Base-by-base conservation (phyloP, 129 eudicot genomes). In the Silybum marianum region DNA sequence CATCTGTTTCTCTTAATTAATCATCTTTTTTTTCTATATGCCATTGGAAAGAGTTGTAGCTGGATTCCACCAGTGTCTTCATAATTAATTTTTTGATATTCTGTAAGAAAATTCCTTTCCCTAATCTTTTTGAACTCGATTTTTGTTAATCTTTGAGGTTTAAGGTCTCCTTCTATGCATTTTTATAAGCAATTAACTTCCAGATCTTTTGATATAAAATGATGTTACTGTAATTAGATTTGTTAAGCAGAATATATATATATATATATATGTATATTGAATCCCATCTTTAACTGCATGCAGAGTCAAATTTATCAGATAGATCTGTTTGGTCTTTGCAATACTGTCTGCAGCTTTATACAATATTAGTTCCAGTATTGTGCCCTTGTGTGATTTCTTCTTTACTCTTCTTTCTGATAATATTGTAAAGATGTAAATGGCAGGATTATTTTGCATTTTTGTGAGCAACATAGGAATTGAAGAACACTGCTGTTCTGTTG, bases 241-340 rank as follows among this genome's bases (percentile, higher is more conserved):
- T 8, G n/a, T 34, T 81, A 26, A 73, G 80, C 73, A 65, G 30
- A 81, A n/a, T n/a, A n/a, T n/a, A n/a, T n/a, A n/a, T n/a, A n/a
- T n/a, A n/a, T n/a, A n/a, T n/a, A n/a, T n/a, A n/a, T n/a, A n/a
- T n/a, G n/a, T 46, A 74, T 39, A 81, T 66, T 66, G 40, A 81
- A 80, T 71, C 78, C 13, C 46, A 16, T 34, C 60, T n/a, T 80
- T 58, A 80, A 80, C 30, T 26, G 30, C 30, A 26, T 26, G 30
- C 30, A 26, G 30, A 26, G 30, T 26, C 30, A 26, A 26, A 26
- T 26, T 14, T 48, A 48, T 48, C 7, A 51, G 77, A 51, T 5
- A 39, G n/a, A n/a, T n/a, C n/a, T n/a, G n/a, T n/a, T n/a, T n/a
- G n/a, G n/a, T n/a, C n/a, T n/a, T n/a, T n/a, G n/a, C n/a, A n/a